A percentile compares a stretch with the other conserved stretches of the same genome.
Evolutionary conservation across 257 asterid genomes (phyloP).

Genomic region (Fraxinus americana): DNA sequence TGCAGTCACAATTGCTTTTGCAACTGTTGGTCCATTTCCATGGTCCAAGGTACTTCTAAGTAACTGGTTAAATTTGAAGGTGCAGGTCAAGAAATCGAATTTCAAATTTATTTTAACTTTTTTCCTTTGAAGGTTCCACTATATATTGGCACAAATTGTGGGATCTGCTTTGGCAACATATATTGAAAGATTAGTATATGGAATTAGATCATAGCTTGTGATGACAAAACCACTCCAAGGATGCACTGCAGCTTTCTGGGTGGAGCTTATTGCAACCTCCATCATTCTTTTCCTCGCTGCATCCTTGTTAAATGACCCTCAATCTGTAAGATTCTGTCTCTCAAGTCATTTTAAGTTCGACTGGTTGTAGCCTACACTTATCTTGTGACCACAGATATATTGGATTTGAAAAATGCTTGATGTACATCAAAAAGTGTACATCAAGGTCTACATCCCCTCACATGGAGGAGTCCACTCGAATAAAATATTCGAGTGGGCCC

Average conservation of each 20-base stretch:
- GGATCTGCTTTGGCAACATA: slow-evolving; percentile 72
- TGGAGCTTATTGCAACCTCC: slow-evolving; percentile 74
- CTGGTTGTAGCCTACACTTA: too few relatives aligned
- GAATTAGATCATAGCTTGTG: slow-evolving; percentile 54
- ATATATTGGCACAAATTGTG: slow-evolving; percentile 69
- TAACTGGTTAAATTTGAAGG: not conserved
- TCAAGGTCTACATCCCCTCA: too few relatives aligned
- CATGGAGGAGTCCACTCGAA: too few relatives aligned
- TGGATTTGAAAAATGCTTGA: too few relatives aligned
- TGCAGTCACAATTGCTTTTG: slow-evolving; percentile 79
- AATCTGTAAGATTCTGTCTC: slow-evolving; percentile 46
- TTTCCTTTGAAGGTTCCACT: slow-evolving; percentile 56
- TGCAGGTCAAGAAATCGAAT: not conserved
- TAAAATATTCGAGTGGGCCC: too few relatives aligned
- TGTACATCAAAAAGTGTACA: too few relatives aligned
- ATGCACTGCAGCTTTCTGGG: slow-evolving; percentile 57
- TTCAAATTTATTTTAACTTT: not conserved
- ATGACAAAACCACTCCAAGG: slow-evolving; percentile 72
- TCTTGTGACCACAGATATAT: too few relatives aligned
- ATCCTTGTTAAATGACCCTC: slow-evolving; percentile 46
- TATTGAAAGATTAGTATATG: slow-evolving; percentile 55
- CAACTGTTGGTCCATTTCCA: slow-evolving; percentile 74
- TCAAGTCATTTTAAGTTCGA: too few relatives aligned
- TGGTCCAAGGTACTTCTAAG: slow-evolving; percentile 58
- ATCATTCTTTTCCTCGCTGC: slow-evolving; percentile 64